These are phyloP conservation scores for Colletotrichum salicis DNA, from an alignment of 2,329 filamentous ascomycete genomes.

Conservation along the genomic window DNA sequence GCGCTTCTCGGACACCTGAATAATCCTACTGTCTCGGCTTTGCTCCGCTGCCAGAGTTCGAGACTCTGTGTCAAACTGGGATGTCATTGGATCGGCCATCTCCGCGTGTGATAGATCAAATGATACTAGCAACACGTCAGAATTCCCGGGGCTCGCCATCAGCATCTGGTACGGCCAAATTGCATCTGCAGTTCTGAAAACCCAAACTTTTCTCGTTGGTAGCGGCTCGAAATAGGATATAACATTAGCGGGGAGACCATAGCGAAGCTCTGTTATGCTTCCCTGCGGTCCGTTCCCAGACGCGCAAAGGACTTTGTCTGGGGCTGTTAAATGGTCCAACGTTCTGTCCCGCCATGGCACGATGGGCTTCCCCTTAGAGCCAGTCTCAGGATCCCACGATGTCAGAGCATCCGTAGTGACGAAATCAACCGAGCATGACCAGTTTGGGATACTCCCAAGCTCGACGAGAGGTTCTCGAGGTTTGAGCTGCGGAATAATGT, in stretches of 20 bases:
- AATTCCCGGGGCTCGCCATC: slow-evolving; percentile 60
- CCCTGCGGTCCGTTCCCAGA: slow-evolving; percentile 72
- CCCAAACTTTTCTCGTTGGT: slow-evolving; percentile 64
- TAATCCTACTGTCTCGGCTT: slow-evolving; percentile 48
- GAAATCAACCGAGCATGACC: slow-evolving; percentile 69
- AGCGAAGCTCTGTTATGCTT: slow-evolving; percentile 74
- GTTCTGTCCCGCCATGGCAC: slow-evolving; percentile 26
- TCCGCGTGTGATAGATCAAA: slow-evolving; percentile 57
- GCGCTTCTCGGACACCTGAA: slow-evolving; percentile 65
- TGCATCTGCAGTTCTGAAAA: slow-evolving; percentile 50
- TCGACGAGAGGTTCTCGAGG: slow-evolving; percentile 42
- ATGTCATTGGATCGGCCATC: slow-evolving; percentile 52
- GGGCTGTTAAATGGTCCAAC: slow-evolving; percentile 17
- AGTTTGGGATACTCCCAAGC: slow-evolving; percentile 67
- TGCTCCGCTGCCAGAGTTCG: slow-evolving; percentile 61
- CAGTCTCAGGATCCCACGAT: slow-evolving; percentile 45
- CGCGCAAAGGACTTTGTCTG: slow-evolving; percentile 72
- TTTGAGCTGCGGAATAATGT: slow-evolving; percentile 25
- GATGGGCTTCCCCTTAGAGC: slow-evolving; percentile 37
- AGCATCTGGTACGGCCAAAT: slow-evolving; percentile 53
- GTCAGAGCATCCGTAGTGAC: slow-evolving; percentile 55
- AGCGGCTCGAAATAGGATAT: slow-evolving; percentile 65
- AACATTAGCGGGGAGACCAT: slow-evolving; percentile 76
- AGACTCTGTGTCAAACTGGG: slow-evolving; percentile 62
- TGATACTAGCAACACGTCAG: slow-evolving; percentile 60